Conservation (phyloP, 2,329 filamentous ascomycete species). For the Dactylonectria estremocensis region DNA sequence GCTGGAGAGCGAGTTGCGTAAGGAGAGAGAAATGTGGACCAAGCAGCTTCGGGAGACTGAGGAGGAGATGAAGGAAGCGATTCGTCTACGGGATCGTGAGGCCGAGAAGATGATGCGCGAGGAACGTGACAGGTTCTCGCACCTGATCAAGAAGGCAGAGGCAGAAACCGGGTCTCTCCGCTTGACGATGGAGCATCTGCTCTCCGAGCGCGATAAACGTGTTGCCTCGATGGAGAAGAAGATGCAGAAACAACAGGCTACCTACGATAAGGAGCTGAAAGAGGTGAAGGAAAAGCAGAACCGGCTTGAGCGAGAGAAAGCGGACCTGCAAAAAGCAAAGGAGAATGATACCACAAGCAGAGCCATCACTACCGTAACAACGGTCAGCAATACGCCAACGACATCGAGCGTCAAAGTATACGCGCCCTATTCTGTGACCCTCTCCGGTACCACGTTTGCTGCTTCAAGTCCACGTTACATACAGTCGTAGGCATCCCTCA, state of each 20-base stretch:
- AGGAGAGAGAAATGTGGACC: slow-evolving; percentile 8
- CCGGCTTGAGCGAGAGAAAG: slow-evolving; percentile 1
- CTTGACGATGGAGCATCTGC: slow-evolving; percentile 17
- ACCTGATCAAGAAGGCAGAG: slow-evolving; percentile 27
- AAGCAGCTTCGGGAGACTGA: not conserved
- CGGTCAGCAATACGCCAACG: not conserved
- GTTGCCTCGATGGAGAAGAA: slow-evolving; percentile 20
- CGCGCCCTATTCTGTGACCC: no score
- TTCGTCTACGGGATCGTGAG: not conserved
- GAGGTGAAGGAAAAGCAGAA: not conserved
- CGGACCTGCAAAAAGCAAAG: not conserved
- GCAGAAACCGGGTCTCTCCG: slow-evolving; percentile 12
- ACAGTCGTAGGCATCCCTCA: no score
- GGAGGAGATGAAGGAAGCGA: slow-evolving; percentile 17
- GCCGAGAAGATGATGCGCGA: slow-evolving; percentile 11
- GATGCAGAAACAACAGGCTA: not conserved
- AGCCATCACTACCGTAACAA: no score
- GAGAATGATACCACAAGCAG: no score
- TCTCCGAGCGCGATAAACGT: slow-evolving; percentile 19
- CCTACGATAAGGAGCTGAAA: not conserved
- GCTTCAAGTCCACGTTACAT: no score
- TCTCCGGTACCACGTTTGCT: no score
- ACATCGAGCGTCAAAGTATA: not conserved
- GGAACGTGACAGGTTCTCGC: slow-evolving; percentile 28
- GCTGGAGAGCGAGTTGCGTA: slow-evolving; percentile 14